Evolutionary conservation across 805 yeast genomes (phyloP), one percentile per base, ranked within the genome.

Genomic region (Yarrowia bubula): DNA sequence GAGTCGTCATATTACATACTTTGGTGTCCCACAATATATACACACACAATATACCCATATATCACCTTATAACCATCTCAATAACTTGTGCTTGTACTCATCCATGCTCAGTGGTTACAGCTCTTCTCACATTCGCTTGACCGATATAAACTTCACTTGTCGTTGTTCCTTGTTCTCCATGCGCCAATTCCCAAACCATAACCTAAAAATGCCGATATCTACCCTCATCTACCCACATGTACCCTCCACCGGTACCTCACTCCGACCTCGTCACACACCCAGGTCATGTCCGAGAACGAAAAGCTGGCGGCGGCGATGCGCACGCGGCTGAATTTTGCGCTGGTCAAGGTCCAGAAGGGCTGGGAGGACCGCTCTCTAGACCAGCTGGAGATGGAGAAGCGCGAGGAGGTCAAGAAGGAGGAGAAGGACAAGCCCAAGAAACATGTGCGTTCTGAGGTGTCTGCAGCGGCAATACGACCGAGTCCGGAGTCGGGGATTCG

Each of bases 331-430:
- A 55, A 55, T 38, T 55, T 55, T 38, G 61, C 61, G 47, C 39
- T 55, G 61, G 61, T 55, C 61, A 55, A 55, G 61, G 61, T 55
- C 38, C 46, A 55, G 28, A 55, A 55, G 47, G 61, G 61, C 35
- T 55, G 61, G 61, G 61, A 55, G 47, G 61, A 31, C 47, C 61
- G 61, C 2, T n/a, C 61, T 9, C 28, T 55, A 2, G 61, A 55
- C 47, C 47, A 55, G 61, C 31, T 55, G 17, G 61, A 55, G 28
- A 38, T 22, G 28, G 43, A 35, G 28, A 3, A 11, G 3, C 28
- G 28, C 28, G 28, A 22, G 46, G 46, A 13, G 46, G n/a, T n/a
- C n/a, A 3, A 10, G 13, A 17, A 17, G 31, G 9, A 13, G 46
- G 32, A 8, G 13, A 28, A 5, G 11, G 22, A 17, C n/a, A 18